phyloP scores from a whole-genome alignment of 257 asterid species.

The Paraleonurus japonicus region DNA sequence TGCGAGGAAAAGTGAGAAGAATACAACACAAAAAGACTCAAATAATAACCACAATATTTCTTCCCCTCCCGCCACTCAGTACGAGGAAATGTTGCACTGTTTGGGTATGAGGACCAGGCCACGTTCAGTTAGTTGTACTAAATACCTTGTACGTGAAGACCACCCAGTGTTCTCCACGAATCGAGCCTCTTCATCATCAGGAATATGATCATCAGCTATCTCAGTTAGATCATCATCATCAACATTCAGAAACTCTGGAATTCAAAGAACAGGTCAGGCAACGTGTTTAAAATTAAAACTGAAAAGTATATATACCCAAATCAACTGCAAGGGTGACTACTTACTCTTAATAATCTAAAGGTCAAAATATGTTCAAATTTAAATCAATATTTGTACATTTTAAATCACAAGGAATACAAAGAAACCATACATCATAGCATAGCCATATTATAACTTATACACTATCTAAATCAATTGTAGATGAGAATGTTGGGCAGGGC shows the following conservation, averaged over 20 bases:
- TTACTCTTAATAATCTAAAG: neutral
- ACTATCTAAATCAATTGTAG: too few species aligned
- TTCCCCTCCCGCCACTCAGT: neutral
- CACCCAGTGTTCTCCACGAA: slow-evolving; percentile 87
- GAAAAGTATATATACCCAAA: neutral
- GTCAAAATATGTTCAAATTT: neutral
- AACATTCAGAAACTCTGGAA: slow-evolving; percentile 76
- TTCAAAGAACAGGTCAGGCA: slow-evolving; percentile 25
- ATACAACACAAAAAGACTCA: neutral
- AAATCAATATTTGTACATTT: neutral
- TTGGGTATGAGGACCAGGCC: neutral
- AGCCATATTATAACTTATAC: too few species aligned
- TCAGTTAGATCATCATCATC: slow-evolving; percentile 83
- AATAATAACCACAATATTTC: neutral
- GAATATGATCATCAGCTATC: slow-evolving; percentile 60
- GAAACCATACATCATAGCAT: too few species aligned
- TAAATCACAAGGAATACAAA: neutral
- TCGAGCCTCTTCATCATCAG: slow-evolving; percentile 56
- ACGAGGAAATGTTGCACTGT: neutral
- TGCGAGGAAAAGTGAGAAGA: neutral
- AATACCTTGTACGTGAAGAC: slow-evolving; percentile 97
- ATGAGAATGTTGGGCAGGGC: neutral
- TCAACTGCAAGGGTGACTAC: neutral
- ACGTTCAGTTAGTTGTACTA: neutral
- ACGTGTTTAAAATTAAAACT: neutral